Conservation (phyloP, 345 rosid species). For the Corchorus olitorius region DNA sequence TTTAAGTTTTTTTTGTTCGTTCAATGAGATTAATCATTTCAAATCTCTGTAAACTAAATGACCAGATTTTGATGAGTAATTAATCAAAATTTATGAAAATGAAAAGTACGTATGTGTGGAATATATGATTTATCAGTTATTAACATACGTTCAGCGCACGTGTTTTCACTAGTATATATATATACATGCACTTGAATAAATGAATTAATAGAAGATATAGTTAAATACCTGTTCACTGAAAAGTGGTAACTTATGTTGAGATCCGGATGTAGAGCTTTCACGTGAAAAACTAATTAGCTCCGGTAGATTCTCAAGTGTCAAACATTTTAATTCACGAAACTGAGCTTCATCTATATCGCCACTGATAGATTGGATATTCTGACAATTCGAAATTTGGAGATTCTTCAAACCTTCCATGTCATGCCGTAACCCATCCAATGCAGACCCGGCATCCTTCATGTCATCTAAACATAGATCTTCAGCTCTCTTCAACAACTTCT, state of each 20-base stretch:
- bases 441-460: neutral
- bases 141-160: too few relatives aligned
- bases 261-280: neutral
- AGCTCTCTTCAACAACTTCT: neutral
- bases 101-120: too few relatives aligned
- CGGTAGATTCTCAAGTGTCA: neutral
- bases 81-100: too few relatives aligned
- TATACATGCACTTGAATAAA: too few relatives aligned
- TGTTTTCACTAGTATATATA: too few relatives aligned
- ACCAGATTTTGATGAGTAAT: too few relatives aligned
- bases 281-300: neutral
- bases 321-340: neutral
- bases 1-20: too few relatives aligned
- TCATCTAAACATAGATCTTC: constrained; percentile 9
- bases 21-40: too few relatives aligned
- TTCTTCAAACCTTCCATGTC: neutral
- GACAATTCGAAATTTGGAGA: neutral
- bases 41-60: too few relatives aligned
- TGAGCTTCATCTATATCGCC: neutral
- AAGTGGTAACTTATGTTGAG: neutral
- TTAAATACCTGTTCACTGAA: constrained; percentile 1
- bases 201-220: neutral
- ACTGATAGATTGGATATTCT: neutral
- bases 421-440: neutral
- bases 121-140: too few relatives aligned